phyloP scores from a whole-genome alignment of 495 filamentous ascomycete species.

The Chaetomidium leptoderma region DNA sequence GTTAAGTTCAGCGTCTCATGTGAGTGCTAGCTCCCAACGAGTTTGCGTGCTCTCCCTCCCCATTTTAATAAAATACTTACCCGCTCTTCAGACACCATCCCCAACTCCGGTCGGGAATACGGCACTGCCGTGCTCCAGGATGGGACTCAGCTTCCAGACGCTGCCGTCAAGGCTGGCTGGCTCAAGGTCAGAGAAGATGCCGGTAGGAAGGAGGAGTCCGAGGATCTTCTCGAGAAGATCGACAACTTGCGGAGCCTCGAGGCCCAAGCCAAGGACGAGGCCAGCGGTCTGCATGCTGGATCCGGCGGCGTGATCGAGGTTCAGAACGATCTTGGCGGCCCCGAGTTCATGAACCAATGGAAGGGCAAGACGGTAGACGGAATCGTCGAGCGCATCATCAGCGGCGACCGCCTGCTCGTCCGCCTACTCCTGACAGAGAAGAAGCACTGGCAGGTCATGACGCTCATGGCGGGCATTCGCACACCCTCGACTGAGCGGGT shows the following conservation, averaged over 20 bases:
- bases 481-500: constrained; percentile 80
- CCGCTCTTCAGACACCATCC: constrained; percentile 56
- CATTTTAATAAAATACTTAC: no score
- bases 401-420: constrained; percentile 83
- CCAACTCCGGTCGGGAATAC: constrained; percentile 82
- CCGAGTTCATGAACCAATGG: constrained; percentile 70
- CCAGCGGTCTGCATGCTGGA: constrained; percentile 72
- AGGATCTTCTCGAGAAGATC: constrained; percentile 63
- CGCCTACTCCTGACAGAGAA: constrained; percentile 70
- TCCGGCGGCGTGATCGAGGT: constrained; percentile 61
- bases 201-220: constrained; percentile 76
- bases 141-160: constrained; percentile 72
- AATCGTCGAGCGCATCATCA: constrained; percentile 78
- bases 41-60: neutral
- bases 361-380: constrained; percentile 74
- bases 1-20: constrained; percentile 73
- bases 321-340: constrained; percentile 68
- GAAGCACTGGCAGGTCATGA: constrained; percentile 74
- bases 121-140: constrained; percentile 69
- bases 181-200: constrained; percentile 88
- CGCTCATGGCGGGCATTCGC: constrained; percentile 84
- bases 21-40: constrained; percentile 13
- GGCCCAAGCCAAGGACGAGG: constrained; percentile 68
- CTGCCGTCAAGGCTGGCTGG: constrained; percentile 80
- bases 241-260: constrained; percentile 76